These are phyloP conservation scores for Austropuccinia psidii DNA, from an alignment of 1,284 basidiomycete species.

Conservation along the genomic window DNA sequence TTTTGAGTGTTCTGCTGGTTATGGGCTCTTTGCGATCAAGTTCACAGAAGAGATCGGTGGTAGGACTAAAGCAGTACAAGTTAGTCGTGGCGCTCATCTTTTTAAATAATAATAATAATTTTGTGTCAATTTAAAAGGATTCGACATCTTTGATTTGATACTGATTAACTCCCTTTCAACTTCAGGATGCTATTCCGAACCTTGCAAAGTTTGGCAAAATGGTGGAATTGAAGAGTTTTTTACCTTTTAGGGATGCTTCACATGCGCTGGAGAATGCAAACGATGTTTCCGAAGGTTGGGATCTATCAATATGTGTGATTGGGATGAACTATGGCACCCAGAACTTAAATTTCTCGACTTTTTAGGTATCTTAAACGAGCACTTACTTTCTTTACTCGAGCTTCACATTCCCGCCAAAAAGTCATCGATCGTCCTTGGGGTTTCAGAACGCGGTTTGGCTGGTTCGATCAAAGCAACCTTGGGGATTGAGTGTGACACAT, in stretches of 20 bases:
- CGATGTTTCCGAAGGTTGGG: conserved; percentile 86
- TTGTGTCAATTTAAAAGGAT: too few relatives aligned
- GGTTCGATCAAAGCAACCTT: conserved; percentile 71
- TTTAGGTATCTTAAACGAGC: conserved; percentile 74
- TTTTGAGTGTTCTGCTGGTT: conserved; percentile 91
- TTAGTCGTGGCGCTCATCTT: conserved; percentile 2
- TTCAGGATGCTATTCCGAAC: conserved; percentile 61
- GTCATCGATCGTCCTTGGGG: conserved; percentile 68
- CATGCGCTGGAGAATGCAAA: conserved; percentile 95
- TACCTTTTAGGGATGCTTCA: conserved; percentile 88
- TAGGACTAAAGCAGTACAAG: conserved; percentile 72
- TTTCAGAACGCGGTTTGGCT: conserved; percentile 71
- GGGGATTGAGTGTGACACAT: conserved; percentile 73
- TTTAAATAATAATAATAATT: background rate
- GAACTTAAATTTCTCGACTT: too few relatives aligned
- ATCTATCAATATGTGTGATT: too few relatives aligned
- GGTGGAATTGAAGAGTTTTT: conserved; percentile 83
- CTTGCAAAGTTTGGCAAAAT: conserved; percentile 88
- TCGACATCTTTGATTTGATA: too few relatives aligned
- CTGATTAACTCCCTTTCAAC: background rate
- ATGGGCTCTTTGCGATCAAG: conserved; percentile 85
- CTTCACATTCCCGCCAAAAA: conserved; percentile 70
- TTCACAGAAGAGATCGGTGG: conserved; percentile 84
- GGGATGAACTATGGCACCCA: too few relatives aligned
- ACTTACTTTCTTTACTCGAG: conserved; percentile 77